These are phyloP conservation scores for Aotearoamyces nothofagi DNA, from an alignment of 2,329 filamentous ascomycete species.

Conservation along the genomic window DNA sequence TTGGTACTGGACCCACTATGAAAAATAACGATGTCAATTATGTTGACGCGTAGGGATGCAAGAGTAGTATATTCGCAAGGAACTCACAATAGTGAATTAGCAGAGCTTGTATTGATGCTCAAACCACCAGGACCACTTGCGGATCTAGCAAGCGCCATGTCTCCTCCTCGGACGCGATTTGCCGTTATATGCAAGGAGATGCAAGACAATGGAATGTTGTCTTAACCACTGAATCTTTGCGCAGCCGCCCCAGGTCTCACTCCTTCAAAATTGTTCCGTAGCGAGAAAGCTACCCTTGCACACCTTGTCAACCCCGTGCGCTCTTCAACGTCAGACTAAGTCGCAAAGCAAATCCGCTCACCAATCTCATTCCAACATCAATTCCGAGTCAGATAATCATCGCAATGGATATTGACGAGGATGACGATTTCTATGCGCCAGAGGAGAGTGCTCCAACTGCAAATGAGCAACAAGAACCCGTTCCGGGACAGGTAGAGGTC, in stretches of 20 bases:
- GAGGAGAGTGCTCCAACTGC: slow-evolving; percentile 31
- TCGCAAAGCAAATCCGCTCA: no score
- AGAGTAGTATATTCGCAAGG: slow-evolving; percentile 1
- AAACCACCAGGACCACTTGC: slow-evolving; percentile 43
- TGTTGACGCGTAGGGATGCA: not conserved
- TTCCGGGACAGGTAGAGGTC: slow-evolving; percentile 12
- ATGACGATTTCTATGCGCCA: slow-evolving; percentile 51
- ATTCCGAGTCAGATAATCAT: slow-evolving; percentile 4
- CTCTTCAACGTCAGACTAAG: no score
- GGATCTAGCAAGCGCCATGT: slow-evolving; percentile 30
- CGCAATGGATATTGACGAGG: slow-evolving; percentile 51
- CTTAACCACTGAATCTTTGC: no score
- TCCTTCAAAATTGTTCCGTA: no score
- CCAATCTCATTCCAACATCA: no score
- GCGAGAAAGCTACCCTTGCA: slow-evolving; percentile 6
- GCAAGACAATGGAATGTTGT: no score
- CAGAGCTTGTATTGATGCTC: slow-evolving; percentile 47
- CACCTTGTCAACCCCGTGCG: no score
- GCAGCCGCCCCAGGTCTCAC: no score
- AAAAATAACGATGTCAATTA: not conserved
- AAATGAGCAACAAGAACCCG: slow-evolving; percentile 7
- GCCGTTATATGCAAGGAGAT: no score
- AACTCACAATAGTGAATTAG: slow-evolving; percentile 39
- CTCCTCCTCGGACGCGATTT: no score
- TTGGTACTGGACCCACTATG: slow-evolving; percentile 14